A percentile compares a stretch with the other conserved stretches of the same genome.
Conservation (phyloP, 2,329 filamentous ascomycete genomes). For the Venturia oleaginea region DNA sequence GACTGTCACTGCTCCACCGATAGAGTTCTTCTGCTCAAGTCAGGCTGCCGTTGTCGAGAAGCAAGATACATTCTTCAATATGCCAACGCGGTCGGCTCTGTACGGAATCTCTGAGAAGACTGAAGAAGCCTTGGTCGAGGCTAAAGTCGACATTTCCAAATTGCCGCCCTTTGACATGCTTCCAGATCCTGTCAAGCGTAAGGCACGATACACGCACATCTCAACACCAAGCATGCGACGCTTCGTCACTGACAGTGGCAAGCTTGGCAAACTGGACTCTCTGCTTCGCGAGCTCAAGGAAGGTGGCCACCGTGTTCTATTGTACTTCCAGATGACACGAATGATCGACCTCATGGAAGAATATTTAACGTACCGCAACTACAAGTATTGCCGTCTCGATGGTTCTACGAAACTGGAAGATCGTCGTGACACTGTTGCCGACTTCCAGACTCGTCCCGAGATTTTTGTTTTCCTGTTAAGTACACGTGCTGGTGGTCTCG, state of each 20-base stretch:
- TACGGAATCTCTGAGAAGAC: constrained; percentile 55
- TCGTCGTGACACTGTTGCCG: constrained; percentile 86
- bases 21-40: constrained; percentile 69
- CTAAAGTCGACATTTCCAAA: constrained; percentile 56
- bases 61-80: constrained; percentile 69
- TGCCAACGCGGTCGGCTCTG: constrained; percentile 62
- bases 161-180: constrained; percentile 58
- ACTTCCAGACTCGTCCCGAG: constrained; percentile 89
- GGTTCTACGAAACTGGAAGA: constrained; percentile 97
- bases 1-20: constrained; percentile 74
- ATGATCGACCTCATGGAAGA: constrained; percentile 99
- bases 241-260: constrained; percentile 96
- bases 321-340: constrained; percentile 99
- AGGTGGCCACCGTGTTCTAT: constrained; percentile 80
- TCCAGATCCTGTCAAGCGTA: constrained; percentile 69
- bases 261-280: constrained; percentile 82
- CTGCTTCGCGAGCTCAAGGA: constrained; percentile 85
- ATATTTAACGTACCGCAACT: constrained; percentile 96
- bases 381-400: constrained; percentile 95
- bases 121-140: constrained; percentile 65
- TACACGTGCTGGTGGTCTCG: constrained; percentile 91
- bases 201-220: constrained; percentile 81
- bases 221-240: constrained; percentile 91
- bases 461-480: constrained; percentile 97
- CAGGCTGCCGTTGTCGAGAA: constrained; percentile 56